These are phyloP conservation scores for Tetrastigma voinierianum DNA, from an alignment of 164 flowering plant genomes.

Conservation along the genomic window DNA sequence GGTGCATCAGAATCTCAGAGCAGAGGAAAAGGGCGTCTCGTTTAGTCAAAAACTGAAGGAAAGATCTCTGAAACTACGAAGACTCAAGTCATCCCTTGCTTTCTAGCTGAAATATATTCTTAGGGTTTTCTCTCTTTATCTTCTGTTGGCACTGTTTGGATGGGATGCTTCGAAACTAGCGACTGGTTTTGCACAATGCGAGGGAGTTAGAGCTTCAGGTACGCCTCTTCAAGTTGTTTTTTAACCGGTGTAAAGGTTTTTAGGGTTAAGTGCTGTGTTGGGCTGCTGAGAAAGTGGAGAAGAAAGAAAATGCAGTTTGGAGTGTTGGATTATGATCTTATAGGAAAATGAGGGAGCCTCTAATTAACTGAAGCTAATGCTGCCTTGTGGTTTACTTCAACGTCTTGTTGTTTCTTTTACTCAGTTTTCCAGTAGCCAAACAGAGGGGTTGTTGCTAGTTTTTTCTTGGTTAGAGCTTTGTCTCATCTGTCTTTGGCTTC, in stretches of 20 bases:
- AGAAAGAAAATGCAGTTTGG: neutral
- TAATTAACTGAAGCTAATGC: neutral
- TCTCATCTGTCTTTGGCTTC: neutral
- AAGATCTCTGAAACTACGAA: neutral
- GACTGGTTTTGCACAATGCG: neutral
- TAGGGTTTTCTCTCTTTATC: neutral
- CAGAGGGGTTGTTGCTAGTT: neutral
- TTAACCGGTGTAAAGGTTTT: neutral
- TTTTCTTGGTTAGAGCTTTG: neutral
- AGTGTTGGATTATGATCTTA: neutral
- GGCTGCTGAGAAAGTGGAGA: neutral
- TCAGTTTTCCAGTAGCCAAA: neutral
- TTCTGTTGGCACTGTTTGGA: neutral
- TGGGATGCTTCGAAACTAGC: neutral
- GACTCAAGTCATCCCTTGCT: neutral
- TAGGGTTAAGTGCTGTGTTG: neutral
- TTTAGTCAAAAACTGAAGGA: constrained; percentile 1
- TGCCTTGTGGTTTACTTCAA: neutral
- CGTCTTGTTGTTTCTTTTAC: neutral
- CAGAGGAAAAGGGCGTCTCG: neutral
- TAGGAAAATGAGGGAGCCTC: neutral
- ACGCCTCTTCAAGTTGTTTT: neutral
- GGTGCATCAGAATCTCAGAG: neutral
- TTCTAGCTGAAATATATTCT: neutral
- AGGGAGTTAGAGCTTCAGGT: constrained; percentile 2